Conservation (phyloP, 208 protist species). For the Trichomonas tenax region DNA sequence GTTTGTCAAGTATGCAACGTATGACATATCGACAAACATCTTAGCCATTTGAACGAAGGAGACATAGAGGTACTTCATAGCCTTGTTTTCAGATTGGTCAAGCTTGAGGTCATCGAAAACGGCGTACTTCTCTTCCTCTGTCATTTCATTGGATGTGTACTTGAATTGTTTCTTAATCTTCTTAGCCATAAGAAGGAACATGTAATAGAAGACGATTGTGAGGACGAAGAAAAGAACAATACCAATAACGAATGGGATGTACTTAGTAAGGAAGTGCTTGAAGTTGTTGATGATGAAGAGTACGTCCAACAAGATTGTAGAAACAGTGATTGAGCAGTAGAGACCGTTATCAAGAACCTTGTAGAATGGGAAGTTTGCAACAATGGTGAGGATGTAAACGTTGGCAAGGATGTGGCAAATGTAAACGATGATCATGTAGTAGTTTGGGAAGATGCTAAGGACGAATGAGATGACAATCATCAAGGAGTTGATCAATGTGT, state of each 20-base stretch:
- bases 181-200: neutral
- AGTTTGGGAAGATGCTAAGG: neutral
- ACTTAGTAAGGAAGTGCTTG: neutral
- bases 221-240: neutral
- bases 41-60: neutral
- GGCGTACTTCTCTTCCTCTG: neutral
- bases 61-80: neutral
- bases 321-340: neutral
- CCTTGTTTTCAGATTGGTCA: neutral
- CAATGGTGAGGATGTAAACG: neutral
- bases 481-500: neutral
- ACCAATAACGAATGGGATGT: neutral
- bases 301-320: neutral
- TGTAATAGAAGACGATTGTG: neutral
- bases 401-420: neutral
- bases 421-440: neutral
- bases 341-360: neutral
- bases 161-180: neutral
- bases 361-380: neutral
- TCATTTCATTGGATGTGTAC: neutral
- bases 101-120: neutral
- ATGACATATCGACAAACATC: neutral
- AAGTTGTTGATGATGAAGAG: neutral
- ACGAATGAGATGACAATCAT: neutral
- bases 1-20: neutral